Base-by-base conservation (phyloP, 2,329 filamentous ascomycete species). In the Seiridium cupressi region DNA sequence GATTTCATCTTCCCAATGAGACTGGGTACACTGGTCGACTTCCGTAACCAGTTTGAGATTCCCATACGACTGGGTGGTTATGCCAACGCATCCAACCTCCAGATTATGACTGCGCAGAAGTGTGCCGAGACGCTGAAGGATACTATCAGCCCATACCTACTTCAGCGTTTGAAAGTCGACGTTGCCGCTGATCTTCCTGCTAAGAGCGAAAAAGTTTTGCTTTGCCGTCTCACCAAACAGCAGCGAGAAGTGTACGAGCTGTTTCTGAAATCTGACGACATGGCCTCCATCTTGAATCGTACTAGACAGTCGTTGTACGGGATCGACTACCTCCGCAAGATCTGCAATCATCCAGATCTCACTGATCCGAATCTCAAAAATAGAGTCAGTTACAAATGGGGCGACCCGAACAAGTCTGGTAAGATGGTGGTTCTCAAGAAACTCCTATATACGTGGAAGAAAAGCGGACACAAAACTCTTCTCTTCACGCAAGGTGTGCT, bases 1-100 rank as follows among this genome's bases (percentile, higher is more conserved):
- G 96, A 99, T 72, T 99, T 99, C 70, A 90, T 98, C 60, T 98
- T 93, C 63, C 95, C 96, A 0, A 97, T 98, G 92, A 89, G 93
- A 11, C 79, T 99, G 5, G 96, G 95, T 0, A 97, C 92, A 0
- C 81, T 98, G 10, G 90, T 97, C 60, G 92, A 91, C 64, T 99
- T 99, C 72, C 87, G 93, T 51, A 89, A 89, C 61, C 89, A 96
- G 62, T 98, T 99, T 65, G 95, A 98, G 71, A 90, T 96, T 44
- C 95, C 95, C 0, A 99, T 99, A 72, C 89, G 89, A 61, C 86
- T 93, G 57, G 96, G 96, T 51, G 95, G 95, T 4, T 98, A 98
- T 74, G 93, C 93, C 6, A 97, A 96, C 73, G 95, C 95, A 3
- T 94, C 91, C 0, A 97, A 97, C 66, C 76, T 98, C 9, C 92